Evolutionary conservation across 2,329 filamentous ascomycete genomes (phyloP).

Genomic region (Arachnomyces sp.): DNA sequence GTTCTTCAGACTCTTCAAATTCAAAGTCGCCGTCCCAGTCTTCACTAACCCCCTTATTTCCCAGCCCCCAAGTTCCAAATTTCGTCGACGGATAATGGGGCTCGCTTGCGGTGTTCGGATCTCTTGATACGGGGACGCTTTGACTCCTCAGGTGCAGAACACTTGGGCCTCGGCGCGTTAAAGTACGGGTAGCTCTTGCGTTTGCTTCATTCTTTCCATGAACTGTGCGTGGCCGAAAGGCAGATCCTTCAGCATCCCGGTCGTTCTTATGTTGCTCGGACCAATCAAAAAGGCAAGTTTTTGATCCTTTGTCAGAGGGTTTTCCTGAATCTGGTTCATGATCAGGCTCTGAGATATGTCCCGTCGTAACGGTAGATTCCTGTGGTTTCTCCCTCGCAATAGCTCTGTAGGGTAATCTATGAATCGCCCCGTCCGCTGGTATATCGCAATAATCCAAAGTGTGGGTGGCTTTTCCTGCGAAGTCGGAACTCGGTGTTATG

Average conservation of each 20-base stretch:
- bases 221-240: slow-evolving; percentile 53
- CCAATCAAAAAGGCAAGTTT: slow-evolving; percentile 57
- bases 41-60: slow-evolving; percentile 58
- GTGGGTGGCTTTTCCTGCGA: too few species aligned
- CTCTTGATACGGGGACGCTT: slow-evolving; percentile 55
- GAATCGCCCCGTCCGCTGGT: too few species aligned
- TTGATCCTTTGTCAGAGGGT: slow-evolving; percentile 21
- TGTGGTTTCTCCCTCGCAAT: too few species aligned
- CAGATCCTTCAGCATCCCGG: slow-evolving; percentile 46
- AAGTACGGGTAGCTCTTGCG: slow-evolving; percentile 48
- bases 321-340: too few species aligned
- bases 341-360: too few species aligned
- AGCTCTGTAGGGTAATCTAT: too few species aligned
- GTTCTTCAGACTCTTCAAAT: slow-evolving; percentile 42
- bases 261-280: slow-evolving; percentile 52
- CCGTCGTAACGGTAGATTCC: too few species aligned
- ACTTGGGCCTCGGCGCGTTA: slow-evolving; percentile 51
- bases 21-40: slow-evolving; percentile 65
- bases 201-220: slow-evolving; percentile 56
- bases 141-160: slow-evolving; percentile 58
- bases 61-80: slow-evolving; percentile 60
- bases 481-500: too few species aligned
- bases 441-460: too few species aligned
- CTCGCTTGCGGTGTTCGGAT: slow-evolving; percentile 41
- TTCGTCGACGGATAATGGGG: slow-evolving; percentile 47